Conservation (phyloP, 2,329 filamentous ascomycete species). For the Neurospora sp. region DNA sequence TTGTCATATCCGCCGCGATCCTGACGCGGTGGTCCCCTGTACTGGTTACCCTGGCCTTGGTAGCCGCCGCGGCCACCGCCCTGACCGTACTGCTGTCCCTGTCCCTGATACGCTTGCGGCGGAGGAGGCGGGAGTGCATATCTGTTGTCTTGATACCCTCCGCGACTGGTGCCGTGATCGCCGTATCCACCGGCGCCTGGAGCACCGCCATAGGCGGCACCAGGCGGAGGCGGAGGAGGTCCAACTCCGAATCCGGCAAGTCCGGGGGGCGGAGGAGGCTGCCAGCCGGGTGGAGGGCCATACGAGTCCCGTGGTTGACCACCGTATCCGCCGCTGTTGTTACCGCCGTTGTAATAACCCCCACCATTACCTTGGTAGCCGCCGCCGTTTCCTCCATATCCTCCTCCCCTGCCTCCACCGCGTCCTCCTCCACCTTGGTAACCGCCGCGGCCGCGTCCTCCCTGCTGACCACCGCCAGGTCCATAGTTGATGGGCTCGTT, state of each 20-base stretch:
- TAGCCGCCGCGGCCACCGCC: slow-evolving; percentile 5
- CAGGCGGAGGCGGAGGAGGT: slow-evolving; percentile 35
- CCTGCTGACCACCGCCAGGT: slow-evolving; percentile 11
- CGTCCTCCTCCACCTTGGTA: slow-evolving; percentile 8
- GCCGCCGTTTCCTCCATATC: slow-evolving; percentile 5
- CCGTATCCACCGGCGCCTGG: slow-evolving; percentile 11
- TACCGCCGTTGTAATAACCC: slow-evolving; percentile 10
- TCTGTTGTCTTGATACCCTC: slow-evolving; percentile 7
- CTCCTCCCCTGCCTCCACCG: neutral
- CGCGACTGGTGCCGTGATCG: slow-evolving; percentile 5
- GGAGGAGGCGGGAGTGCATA: slow-evolving; percentile 7
- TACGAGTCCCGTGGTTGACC: slow-evolving; percentile 12
- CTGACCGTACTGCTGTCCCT: neutral
- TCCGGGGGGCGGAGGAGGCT: slow-evolving; percentile 35
- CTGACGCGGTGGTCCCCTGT: slow-evolving; percentile 3
- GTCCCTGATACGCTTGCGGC: neutral
- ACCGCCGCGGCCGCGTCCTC: slow-evolving; percentile 10
- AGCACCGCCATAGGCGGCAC: slow-evolving; percentile 15
- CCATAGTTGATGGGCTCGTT: slow-evolving; percentile 45
- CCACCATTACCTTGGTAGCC: slow-evolving; percentile 5
- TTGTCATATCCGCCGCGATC: slow-evolving; percentile 3
- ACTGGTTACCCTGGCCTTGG: slow-evolving; percentile 1
- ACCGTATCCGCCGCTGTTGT: slow-evolving; percentile 11
- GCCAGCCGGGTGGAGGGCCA: slow-evolving; percentile 17
- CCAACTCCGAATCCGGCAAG: slow-evolving; percentile 32